These are phyloP conservation scores for Umbelopsis sp. DNA, from an alignment of 192 early-diverging fungal genomes.

Conservation along the genomic window DNA sequence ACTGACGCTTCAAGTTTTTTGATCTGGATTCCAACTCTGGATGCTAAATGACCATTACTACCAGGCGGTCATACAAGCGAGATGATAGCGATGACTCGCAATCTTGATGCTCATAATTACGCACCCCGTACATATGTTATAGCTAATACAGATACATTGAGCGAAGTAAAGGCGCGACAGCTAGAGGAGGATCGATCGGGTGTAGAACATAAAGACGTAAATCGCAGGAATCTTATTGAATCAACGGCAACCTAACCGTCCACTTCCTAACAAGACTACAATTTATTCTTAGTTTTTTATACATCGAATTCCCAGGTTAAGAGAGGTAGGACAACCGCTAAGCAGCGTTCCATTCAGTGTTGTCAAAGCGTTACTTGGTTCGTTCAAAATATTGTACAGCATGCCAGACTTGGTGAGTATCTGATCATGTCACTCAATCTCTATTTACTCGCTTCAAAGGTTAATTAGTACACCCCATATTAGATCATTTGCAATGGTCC, in stretches of 20 bases:
- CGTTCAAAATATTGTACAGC: slow-evolving; percentile 35
- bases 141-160: slow-evolving; percentile 64
- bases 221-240: background rate
- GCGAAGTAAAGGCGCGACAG: slow-evolving; percentile 52
- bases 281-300: slow-evolving; percentile 29
- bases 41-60: background rate
- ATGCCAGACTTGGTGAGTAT: slow-evolving; percentile 62
- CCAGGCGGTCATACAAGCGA: slow-evolving; percentile 91
- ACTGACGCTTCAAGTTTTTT: background rate
- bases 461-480: background rate
- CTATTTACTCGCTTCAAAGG: background rate
- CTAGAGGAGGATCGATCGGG: slow-evolving; percentile 41
- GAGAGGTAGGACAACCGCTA: slow-evolving; percentile 75
- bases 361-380: slow-evolving; percentile 45
- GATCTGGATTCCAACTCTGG: background rate
- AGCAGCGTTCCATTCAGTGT: slow-evolving; percentile 53
- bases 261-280: slow-evolving; percentile 21
- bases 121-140: slow-evolving; percentile 73
- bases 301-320: slow-evolving; percentile 66
- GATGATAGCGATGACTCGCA: slow-evolving; percentile 75
- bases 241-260: background rate
- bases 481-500: slow-evolving; percentile 89
- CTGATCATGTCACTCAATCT: background rate
- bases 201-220: slow-evolving; percentile 19
- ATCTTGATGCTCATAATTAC: slow-evolving; percentile 60